Evolutionary conservation across 306 rosid genomes (phyloP).

Genomic region (Medicago truncatula): MtrunA17r5.0-ANR NC_053045.1:44945501-44946000

Average conservation of each 20-base stretch:
- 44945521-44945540: conserved; percentile 82
- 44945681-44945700: conserved; percentile 78
- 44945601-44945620: not conserved
- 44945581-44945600: not conserved
- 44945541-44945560: conserved; percentile 58
- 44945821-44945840: conserved; percentile 62
- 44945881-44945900: not conserved
- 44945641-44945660: not conserved
- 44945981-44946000: conserved; percentile 61
- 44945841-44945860: conserved; percentile 53
- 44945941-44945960: too few species aligned
- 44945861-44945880: not conserved
- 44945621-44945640: not conserved
- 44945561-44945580: not conserved
- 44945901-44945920: too few species aligned
- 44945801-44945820: conserved; percentile 82
- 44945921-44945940: too few species aligned
- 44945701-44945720: conserved; percentile 85
- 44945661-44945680: conserved; percentile 3
- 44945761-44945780: conserved; percentile 95
- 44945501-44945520: conserved; percentile 66
- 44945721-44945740: conserved; percentile 91
- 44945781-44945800: conserved; percentile 93
- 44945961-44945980: not conserved
- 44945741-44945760: conserved; percentile 81